phyloP scores from a whole-genome alignment of 2,329 filamentous ascomycete genomes.

The Fusarium pininemorale region DNA sequence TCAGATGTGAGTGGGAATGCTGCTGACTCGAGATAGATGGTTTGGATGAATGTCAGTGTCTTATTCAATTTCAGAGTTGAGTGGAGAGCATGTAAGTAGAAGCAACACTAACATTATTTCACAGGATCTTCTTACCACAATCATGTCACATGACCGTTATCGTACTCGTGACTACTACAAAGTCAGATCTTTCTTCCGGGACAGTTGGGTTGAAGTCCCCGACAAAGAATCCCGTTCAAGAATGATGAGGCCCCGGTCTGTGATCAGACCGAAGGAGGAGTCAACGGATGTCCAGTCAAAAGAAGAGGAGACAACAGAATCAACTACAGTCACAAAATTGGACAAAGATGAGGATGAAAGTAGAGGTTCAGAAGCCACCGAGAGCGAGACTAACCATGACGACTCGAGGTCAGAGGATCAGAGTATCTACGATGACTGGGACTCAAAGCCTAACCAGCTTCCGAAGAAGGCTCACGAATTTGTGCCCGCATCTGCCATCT shows the following conservation, averaged over 20 bases:
- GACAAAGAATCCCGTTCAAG: background rate
- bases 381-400: too few relatives aligned
- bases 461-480: background rate
- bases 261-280: background rate
- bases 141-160: background rate
- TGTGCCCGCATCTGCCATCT: background rate
- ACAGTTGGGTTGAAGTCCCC: slow-evolving; percentile 3
- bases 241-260: slow-evolving; percentile 2
- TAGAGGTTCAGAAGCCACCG: background rate
- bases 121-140: background rate
- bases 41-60: slow-evolving; percentile 1
- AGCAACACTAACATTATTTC: background rate
- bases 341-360: background rate
- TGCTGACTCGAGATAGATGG: background rate
- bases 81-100: too few relatives aligned
- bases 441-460: background rate
- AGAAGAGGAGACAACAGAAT: too few relatives aligned
- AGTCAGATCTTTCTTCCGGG: background rate
- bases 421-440: background rate
- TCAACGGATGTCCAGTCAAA: background rate
- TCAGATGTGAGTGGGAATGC: fast-evolving
- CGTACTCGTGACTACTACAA: background rate
- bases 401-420: too few relatives aligned
- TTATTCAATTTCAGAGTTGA: too few relatives aligned
- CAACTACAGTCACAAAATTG: too few relatives aligned